phyloP scores from a whole-genome alignment of 208 protist species.

The Crithidia expoeki region DNA sequence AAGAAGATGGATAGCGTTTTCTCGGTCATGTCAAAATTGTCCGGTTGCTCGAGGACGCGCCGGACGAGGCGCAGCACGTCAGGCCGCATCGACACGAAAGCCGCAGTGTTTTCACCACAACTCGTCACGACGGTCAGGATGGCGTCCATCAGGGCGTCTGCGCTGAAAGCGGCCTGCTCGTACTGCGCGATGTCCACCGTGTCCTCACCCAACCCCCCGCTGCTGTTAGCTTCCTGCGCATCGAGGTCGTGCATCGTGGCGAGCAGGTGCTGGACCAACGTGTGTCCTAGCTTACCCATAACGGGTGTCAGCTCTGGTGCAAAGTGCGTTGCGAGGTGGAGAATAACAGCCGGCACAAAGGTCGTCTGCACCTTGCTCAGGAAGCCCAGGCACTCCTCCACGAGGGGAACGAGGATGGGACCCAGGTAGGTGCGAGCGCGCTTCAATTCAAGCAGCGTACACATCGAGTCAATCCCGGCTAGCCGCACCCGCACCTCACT shows the following conservation, averaged over 20 bases:
- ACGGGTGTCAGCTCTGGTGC: conserved; percentile 78
- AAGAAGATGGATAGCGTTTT: conserved; percentile 78
- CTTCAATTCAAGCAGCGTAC: conserved; percentile 86
- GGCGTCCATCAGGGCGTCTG: conserved; percentile 71
- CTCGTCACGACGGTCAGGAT: conserved; percentile 76
- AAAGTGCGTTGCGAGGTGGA: conserved; percentile 89
- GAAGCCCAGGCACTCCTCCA: conserved; percentile 86
- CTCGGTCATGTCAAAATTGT: conserved; percentile 87
- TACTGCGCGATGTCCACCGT: conserved; percentile 32
- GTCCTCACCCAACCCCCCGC: conserved; percentile 11
- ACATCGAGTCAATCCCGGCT: conserved; percentile 82
- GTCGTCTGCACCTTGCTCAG: conserved; percentile 85
- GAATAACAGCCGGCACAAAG: conserved; percentile 78
- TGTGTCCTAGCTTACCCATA: conserved; percentile 72
- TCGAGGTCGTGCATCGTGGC: conserved; percentile 79
- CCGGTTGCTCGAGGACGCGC: conserved; percentile 64
- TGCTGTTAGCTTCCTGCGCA: conserved; percentile 39
- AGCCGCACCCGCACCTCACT: conserved; percentile 78
- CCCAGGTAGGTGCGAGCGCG: conserved; percentile 65
- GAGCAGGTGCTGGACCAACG: conserved; percentile 80
- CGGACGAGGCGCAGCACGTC: conserved; percentile 66
- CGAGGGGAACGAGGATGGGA: conserved; percentile 71
- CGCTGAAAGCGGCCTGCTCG: conserved; percentile 73
- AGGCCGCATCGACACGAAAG: conserved; percentile 53
- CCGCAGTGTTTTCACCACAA: conserved; percentile 52